phyloP scores from a whole-genome alignment of 1,284 basidiomycete genomes.

The Takashimella koratensis region DNA sequence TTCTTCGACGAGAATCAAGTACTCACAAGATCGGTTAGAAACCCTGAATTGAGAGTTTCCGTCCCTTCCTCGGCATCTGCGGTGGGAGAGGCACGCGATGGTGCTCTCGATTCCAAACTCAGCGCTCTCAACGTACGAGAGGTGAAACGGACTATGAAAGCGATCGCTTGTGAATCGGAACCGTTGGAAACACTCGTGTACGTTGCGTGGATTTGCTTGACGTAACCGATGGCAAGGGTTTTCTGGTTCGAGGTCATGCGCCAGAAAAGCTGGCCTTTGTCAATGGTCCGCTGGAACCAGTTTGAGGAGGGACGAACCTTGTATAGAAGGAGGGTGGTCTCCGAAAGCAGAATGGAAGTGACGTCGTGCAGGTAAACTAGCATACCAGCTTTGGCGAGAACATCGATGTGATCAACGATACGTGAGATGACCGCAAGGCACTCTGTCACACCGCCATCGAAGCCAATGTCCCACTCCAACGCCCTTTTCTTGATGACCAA shows the following conservation, averaged over 20 bases:
- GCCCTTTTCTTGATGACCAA: not conserved
- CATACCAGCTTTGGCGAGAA: constrained; percentile 24
- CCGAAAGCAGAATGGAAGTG: constrained; percentile 32
- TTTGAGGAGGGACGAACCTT: constrained; percentile 15
- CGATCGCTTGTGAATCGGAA: constrained; percentile 16
- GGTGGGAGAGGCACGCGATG: not conserved
- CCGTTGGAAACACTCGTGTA: constrained; percentile 16
- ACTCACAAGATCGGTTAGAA: not conserved
- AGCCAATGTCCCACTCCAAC: not conserved
- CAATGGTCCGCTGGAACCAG: not conserved
- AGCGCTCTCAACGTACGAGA: constrained; percentile 14
- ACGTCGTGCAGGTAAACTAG: constrained; percentile 39
- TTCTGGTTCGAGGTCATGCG: constrained; percentile 14
- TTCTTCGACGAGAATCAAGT: no score
- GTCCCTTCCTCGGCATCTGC: not conserved
- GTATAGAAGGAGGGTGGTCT: constrained; percentile 24
- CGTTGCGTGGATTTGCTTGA: constrained; percentile 17
- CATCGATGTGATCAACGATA: constrained; percentile 32
- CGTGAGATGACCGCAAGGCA: constrained; percentile 24
- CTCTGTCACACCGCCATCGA: not conserved
- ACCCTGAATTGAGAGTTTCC: not conserved
- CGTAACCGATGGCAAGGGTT: constrained; percentile 11
- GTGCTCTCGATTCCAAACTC: not conserved
- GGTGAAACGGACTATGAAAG: constrained; percentile 19
- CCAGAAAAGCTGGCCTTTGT: constrained; percentile 26